phyloP scores from a whole-genome alignment of 768 basidiomycete species.

The Lactarius akahatsu region DNA sequence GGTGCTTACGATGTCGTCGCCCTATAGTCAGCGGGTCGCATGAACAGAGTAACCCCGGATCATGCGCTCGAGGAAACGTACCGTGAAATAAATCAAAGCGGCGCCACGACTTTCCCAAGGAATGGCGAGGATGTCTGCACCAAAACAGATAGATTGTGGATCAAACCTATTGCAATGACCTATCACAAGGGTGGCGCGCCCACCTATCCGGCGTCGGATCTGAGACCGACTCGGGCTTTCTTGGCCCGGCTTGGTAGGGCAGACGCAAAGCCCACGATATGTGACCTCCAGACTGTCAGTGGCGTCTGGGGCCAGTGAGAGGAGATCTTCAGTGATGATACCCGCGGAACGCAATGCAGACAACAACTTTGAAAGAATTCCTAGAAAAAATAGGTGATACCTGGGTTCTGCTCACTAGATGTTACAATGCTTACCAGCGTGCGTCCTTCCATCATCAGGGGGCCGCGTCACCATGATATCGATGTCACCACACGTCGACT shows the following conservation, averaged over 20 bases:
- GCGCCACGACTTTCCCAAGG: constrained; percentile 80
- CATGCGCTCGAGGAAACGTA: constrained; percentile 35
- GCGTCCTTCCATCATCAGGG: constrained; percentile 68
- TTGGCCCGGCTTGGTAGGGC: constrained; percentile 21
- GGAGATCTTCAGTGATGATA: constrained; percentile 79
- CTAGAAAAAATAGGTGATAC: constrained; percentile 38
- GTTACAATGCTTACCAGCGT: constrained; percentile 50
- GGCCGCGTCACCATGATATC: constrained; percentile 85
- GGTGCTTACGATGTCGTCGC: constrained; percentile 79
- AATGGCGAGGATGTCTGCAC: constrained; percentile 71
- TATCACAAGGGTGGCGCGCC: constrained; percentile 18
- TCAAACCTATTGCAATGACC: background rate
- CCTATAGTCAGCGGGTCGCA: constrained; percentile 41
- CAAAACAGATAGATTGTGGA: background rate
- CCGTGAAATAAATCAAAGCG: constrained; percentile 90
- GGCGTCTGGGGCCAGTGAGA: constrained; percentile 63
- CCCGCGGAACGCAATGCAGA: constrained; percentile 51
- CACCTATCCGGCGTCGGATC: constrained; percentile 66
- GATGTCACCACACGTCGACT: constrained; percentile 84
- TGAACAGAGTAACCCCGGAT: background rate
- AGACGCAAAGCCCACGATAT: constrained; percentile 75
- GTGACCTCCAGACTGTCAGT: constrained; percentile 66
- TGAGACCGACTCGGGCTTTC: constrained; percentile 37
- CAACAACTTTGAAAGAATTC: constrained; percentile 61
- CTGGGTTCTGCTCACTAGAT: background rate